Percentiles rank a stretch among this genome's conserved stretches.
These are phyloP conservation scores for Phytophthora cactorum DNA, from an alignment of 352 stramenopile species.

Conservation along the genomic window DNA sequence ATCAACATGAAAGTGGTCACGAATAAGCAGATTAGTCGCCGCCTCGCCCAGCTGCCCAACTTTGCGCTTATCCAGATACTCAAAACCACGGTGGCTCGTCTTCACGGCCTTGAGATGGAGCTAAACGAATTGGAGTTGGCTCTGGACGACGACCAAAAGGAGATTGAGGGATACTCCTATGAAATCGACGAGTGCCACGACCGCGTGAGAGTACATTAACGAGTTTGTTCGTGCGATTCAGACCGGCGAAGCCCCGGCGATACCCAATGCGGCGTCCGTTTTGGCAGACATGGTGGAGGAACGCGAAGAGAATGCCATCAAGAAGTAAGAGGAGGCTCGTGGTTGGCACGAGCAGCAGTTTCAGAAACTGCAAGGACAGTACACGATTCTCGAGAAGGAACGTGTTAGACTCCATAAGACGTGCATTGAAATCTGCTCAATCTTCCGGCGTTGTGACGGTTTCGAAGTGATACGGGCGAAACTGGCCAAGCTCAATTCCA, in stretches of 20 bases:
- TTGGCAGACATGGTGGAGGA: slow-evolving; percentile 37
- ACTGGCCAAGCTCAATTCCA: slow-evolving; percentile 11
- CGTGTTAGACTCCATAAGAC: slow-evolving; percentile 28
- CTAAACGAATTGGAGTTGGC: slow-evolving; percentile 28
- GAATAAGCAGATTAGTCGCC: slow-evolving; percentile 21
- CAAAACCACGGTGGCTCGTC: slow-evolving; percentile 26
- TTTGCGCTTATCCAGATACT: slow-evolving; percentile 30
- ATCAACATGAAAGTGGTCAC: slow-evolving; percentile 18
- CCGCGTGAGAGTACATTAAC: slow-evolving; percentile 29
- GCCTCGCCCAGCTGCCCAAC: slow-evolving; percentile 24
- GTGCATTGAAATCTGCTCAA: slow-evolving; percentile 34
- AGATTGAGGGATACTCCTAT: slow-evolving; percentile 30
- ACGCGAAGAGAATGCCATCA: slow-evolving; percentile 30
- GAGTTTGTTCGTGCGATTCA: slow-evolving; percentile 32
- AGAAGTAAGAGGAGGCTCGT: slow-evolving; percentile 18
- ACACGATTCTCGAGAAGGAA: slow-evolving; percentile 24
- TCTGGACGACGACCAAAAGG: slow-evolving; percentile 34
- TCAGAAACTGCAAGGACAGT: slow-evolving; percentile 14
- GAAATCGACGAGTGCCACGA: slow-evolving; percentile 33
- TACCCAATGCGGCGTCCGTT: slow-evolving; percentile 16
- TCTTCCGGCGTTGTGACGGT: slow-evolving; percentile 33
- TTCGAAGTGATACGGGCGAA: slow-evolving; percentile 28
- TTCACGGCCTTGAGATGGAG: slow-evolving; percentile 31
- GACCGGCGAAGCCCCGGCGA: slow-evolving; percentile 13
- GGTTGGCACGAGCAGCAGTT: slow-evolving; percentile 22